Percentiles rank a stretch among this genome's conserved stretches.
Evolutionary conservation across 805 yeast genomes (phyloP).

Genomic region (Candida stauntonica): DNA sequence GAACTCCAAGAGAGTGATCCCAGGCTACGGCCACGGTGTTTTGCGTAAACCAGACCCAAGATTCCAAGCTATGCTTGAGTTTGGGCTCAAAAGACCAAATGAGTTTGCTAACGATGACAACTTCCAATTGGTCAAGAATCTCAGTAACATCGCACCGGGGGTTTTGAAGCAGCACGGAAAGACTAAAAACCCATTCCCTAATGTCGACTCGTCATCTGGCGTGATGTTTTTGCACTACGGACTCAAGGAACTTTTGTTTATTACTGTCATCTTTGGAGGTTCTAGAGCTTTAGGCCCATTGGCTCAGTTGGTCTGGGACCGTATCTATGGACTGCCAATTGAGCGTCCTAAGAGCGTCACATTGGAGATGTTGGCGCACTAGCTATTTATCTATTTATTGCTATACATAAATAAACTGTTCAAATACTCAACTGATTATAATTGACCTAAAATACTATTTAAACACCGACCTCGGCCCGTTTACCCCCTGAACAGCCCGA

Average conservation of each 20-base stretch:
- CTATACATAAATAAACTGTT: no score
- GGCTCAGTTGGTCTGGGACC: slow-evolving; percentile 75
- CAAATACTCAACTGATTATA: no score
- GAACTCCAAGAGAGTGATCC: slow-evolving; percentile 72
- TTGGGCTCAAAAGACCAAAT: slow-evolving; percentile 48
- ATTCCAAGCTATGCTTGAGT: slow-evolving; percentile 67
- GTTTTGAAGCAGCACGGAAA: slow-evolving; percentile 76
- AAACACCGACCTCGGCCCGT: no score
- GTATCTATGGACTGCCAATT: slow-evolving; percentile 71
- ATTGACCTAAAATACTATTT: no score
- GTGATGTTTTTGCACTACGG: slow-evolving; percentile 79
- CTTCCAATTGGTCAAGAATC: slow-evolving; percentile 60
- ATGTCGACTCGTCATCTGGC: slow-evolving; percentile 78
- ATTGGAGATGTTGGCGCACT: slow-evolving; percentile 12
- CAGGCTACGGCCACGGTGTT: slow-evolving; percentile 89
- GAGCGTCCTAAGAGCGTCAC: slow-evolving; percentile 59
- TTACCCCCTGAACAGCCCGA: no score
- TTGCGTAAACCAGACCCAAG: slow-evolving; percentile 81
- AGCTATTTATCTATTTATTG: slow-evolving; percentile 3
- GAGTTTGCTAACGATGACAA: slow-evolving; percentile 60
- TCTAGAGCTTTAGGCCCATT: slow-evolving; percentile 77
- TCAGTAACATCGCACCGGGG: slow-evolving; percentile 68
- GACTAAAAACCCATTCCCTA: slow-evolving; percentile 83
- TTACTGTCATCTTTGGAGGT: slow-evolving; percentile 80
- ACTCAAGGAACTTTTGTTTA: slow-evolving; percentile 64